Evolutionary conservation across 169 alveolate species (phyloP).

Genomic region (Plasmodium vivax): DNA sequence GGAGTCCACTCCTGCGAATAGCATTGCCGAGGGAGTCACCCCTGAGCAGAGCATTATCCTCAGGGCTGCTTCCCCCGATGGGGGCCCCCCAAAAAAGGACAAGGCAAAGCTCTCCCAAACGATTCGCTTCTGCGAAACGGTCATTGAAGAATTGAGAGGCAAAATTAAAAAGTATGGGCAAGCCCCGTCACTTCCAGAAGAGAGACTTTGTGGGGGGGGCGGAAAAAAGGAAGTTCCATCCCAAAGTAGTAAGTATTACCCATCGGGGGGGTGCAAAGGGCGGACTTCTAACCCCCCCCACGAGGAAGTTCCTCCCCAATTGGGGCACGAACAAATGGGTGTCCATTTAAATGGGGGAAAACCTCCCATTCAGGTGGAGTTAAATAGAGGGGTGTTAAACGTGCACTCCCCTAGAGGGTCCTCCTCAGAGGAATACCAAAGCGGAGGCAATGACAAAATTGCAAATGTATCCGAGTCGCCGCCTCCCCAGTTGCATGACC

Average conservation of each 20-base stretch:
- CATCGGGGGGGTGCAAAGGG: neutral
- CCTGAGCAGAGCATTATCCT: neutral
- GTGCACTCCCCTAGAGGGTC: neutral
- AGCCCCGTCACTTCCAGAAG: neutral
- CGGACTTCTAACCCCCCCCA: neutral
- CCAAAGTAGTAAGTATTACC: neutral
- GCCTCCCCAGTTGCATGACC: neutral
- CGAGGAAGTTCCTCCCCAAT: neutral
- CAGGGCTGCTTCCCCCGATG: neutral
- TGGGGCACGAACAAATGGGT: neutral
- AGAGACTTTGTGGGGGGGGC: neutral
- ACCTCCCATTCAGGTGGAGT: neutral
- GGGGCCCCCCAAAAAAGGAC: neutral
- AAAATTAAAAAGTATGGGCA: constrained; percentile 10
- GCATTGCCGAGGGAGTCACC: neutral
- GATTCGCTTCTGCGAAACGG: constrained; percentile 19
- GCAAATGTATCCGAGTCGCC: neutral
- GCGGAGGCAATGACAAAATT: neutral
- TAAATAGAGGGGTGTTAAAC: neutral
- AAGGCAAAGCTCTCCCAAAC: neutral
- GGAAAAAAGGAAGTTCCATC: neutral
- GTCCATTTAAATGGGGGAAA: neutral
- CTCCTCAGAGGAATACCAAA: neutral
- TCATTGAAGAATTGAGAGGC: constrained; percentile 5
- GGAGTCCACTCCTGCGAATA: neutral